A percentile compares a stretch with the other conserved stretches of the same genome.
Evolutionary conservation across 2,329 filamentous ascomycete species (phyloP).

Genomic region (Colletotrichum sp.): DNA sequence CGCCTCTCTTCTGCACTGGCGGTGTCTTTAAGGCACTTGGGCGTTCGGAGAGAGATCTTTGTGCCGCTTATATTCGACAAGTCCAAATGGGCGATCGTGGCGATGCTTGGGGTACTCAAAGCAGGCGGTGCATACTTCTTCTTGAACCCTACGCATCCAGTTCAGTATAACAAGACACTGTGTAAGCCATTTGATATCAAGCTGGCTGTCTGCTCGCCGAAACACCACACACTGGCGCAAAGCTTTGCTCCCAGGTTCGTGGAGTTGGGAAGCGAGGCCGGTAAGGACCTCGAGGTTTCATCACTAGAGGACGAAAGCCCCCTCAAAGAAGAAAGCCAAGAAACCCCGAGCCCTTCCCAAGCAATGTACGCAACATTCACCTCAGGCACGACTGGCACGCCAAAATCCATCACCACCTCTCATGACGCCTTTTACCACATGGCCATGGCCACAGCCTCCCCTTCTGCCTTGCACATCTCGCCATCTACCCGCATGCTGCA

Average conservation of each 20-base stretch:
- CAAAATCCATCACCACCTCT: constrained; percentile 55
- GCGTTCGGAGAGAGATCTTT: constrained; percentile 28
- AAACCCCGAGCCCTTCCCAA: too few species aligned
- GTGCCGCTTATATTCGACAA: constrained; percentile 37
- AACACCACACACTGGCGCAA: too few species aligned
- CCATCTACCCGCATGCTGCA: not conserved
- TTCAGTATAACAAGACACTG: too few species aligned
- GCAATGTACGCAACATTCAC: constrained; percentile 54
- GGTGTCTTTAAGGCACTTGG: constrained; percentile 23
- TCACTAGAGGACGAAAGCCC: too few species aligned
- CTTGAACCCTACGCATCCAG: constrained; percentile 27
- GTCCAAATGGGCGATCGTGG: constrained; percentile 32
- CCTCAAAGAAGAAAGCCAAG: too few species aligned
- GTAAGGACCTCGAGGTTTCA: too few species aligned
- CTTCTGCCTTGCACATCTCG: not conserved
- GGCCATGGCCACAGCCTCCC: too few species aligned
- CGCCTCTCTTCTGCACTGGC: constrained; percentile 14
- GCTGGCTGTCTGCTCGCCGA: too few species aligned
- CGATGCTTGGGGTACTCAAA: constrained; percentile 35
- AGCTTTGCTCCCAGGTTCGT: too few species aligned
- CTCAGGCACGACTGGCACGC: constrained; percentile 60
- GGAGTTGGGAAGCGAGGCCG: too few species aligned
- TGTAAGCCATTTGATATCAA: too few species aligned
- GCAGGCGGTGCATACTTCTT: constrained; percentile 37
- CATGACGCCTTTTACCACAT: constrained; percentile 28